These are phyloP conservation scores for Pyrenula aspistea DNA, from an alignment of 495 filamentous ascomycete genomes.

Conservation along the genomic window DNA sequence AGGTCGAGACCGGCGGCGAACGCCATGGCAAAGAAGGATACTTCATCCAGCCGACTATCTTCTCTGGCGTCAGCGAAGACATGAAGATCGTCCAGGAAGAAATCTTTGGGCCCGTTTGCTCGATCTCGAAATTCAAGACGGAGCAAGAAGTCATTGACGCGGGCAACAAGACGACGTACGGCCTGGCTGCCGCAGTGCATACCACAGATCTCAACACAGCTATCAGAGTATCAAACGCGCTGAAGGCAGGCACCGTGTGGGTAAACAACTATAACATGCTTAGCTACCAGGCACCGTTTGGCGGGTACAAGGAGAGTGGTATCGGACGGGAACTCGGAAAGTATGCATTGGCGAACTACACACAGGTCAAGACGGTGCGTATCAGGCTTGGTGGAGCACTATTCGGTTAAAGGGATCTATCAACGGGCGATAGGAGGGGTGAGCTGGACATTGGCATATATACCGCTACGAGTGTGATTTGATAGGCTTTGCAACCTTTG, in stretches of 20 bases:
- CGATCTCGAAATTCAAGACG: slow-evolving; percentile 86
- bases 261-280: slow-evolving; percentile 88
- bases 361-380: slow-evolving; percentile 61
- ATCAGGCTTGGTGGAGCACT: slow-evolving; percentile 52
- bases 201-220: slow-evolving; percentile 89
- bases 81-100: slow-evolving; percentile 99
- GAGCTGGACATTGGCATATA: no score
- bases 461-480: no score
- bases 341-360: slow-evolving; percentile 87
- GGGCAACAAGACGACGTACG: slow-evolving; percentile 73
- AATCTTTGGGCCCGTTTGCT: slow-evolving; percentile 93
- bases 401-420: slow-evolving; percentile 41
- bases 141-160: slow-evolving; percentile 73
- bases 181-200: slow-evolving; percentile 83
- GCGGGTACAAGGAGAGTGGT: slow-evolving; percentile 88
- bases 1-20: slow-evolving; percentile 70
- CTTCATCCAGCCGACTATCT: slow-evolving; percentile 97
- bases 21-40: slow-evolving; percentile 85
- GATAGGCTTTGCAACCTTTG: no score
- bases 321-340: slow-evolving; percentile 92
- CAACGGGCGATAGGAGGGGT: no score
- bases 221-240: slow-evolving; percentile 68
- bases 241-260: slow-evolving; percentile 91
- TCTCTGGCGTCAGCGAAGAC: slow-evolving; percentile 73
- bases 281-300: slow-evolving; percentile 72